phyloP scores from a whole-genome alignment of 352 stramenopile genomes.

The Poterioochromonas sp. region DNA sequence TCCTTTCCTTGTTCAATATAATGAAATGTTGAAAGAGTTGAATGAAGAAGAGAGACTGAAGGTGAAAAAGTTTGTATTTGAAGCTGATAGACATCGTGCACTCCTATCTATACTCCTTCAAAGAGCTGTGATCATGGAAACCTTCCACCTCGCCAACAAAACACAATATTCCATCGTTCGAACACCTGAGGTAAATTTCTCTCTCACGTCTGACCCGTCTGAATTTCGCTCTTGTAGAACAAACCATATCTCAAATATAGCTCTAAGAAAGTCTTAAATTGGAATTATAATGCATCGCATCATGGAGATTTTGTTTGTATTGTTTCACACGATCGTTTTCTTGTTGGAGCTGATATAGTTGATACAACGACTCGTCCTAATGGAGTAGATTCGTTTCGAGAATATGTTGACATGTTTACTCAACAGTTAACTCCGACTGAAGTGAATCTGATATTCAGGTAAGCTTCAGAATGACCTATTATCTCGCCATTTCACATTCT shows the following conservation, averaged over 20 bases:
- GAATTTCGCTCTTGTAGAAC: not conserved
- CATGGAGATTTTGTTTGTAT: constrained; percentile 46
- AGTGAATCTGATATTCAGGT: not conserved
- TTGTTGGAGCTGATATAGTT: constrained; percentile 34
- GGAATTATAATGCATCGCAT: constrained; percentile 51
- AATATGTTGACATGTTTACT: constrained; percentile 12
- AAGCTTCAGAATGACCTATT: not conserved
- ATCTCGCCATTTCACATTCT: not conserved
- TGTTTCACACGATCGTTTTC: constrained; percentile 36
- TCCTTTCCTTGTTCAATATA: not conserved
- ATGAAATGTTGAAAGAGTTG: not conserved
- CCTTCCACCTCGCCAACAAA: not conserved
- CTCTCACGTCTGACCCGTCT: not conserved
- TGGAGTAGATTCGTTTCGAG: not conserved
- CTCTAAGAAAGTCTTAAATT: constrained; percentile 16
- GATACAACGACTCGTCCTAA: not conserved
- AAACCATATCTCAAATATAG: constrained; percentile 9
- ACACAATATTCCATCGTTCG: not conserved
- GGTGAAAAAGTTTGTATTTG: not conserved
- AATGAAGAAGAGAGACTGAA: not conserved
- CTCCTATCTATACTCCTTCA: not conserved
- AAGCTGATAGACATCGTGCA: not conserved
- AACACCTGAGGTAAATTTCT: not conserved
- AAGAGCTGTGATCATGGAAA: not conserved
- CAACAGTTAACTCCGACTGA: not conserved